Evolutionary conservation across 495 filamentous ascomycete genomes (phyloP), one percentile per base, ranked within the genome.

Genomic region (Pyrenopolyporus hunteri): DNA sequence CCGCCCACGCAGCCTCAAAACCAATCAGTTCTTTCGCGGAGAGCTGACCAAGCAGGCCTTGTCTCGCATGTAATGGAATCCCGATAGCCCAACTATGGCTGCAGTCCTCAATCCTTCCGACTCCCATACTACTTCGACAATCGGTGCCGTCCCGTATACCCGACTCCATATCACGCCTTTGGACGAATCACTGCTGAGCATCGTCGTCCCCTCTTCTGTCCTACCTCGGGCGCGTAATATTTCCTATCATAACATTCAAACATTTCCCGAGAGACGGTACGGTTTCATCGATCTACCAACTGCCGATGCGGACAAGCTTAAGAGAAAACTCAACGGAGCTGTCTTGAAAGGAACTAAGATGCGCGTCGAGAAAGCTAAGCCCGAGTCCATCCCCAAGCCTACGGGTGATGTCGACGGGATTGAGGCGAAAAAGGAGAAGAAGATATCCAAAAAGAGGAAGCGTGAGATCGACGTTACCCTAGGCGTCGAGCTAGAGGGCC

Each of bases 281-380:
- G 94, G 92, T 40, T 98, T 89, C 76, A 74, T 97, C 42, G 90
- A 93, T 14, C 73, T 98, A 16, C 91, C 93, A 0, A 72, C 68
- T 1, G 83, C 86, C 74, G 91, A 94, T 59, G 94, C 92, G 4
- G 87, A 93, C 2, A 95, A 92, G 68, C 76, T 98, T 23, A 89
- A 87, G 73, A 93, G 91, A 80, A 97, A 95, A 70, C 81, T 98
- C n/a, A 89, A 96, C 77, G 93, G 93, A 6, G 83, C 88, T 4
- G 87, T 92, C 10, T 75, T 98, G 19, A 95, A 87, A 55, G 94
- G 94, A 26, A 80, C 82, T 35, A 98, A 96, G 71, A 84, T 98
- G 57, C 83, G 85, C 39, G 83, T 98, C 28, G 90, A 96, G 62
- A 81, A 85, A 13, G 93, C 94, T 13, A 83, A 82, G 11, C 85